Evolutionary conservation across 768 basidiomycete species (phyloP), one percentile per base, ranked within the genome.

Genomic region (Lentinula sp.): DNA sequence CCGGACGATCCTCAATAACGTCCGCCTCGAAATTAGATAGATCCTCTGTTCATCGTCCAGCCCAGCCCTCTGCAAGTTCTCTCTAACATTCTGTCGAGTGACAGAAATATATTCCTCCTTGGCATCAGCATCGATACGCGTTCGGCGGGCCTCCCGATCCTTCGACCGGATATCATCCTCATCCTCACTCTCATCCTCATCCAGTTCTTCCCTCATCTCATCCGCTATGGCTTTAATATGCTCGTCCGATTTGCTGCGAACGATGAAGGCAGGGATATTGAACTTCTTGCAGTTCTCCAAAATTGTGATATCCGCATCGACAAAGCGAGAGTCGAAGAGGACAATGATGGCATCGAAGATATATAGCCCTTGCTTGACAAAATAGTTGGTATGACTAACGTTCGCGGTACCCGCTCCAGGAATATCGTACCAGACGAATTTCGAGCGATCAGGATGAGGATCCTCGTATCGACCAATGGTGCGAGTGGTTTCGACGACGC

Each of bases 361-460:
- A n/a, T 73, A 76, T 15, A 76, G 71, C 1, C 74, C 74, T 42
- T 74, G 71, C 6, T 66, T 52, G 32, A 74, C 70, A 64, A 76
- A 76, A 52, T 76, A 76, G 18, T 72, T 65, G 70, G 71, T 73
- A 55, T 70, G 71, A 8, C 65, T 64, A 36, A 71, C 68, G 32
- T 59, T 68, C 18, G 69, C 6, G 4, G 74, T 76, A 9, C 73
- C 73, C 13, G 74, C 73, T 12, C 74, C 75, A 0, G 74, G 74
- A n/a, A 74, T 51, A 45, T 76, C 75, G n/a, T 71, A 76, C 74
- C 74, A 76, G 50, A 70, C 68, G 62, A 71, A 67, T 0, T 45
- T 41, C 39, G 66, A 68, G 13, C 60, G 20, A 4, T 64, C 48
- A 6, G 65, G 66, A 20, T 65, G 62, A 1, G 67, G 33, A n/a